A percentile compares a stretch with the other conserved stretches of the same genome.
These are phyloP conservation scores for Senna tora DNA, from an alignment of 306 rosid genomes.

Conservation along the genomic window DNA sequence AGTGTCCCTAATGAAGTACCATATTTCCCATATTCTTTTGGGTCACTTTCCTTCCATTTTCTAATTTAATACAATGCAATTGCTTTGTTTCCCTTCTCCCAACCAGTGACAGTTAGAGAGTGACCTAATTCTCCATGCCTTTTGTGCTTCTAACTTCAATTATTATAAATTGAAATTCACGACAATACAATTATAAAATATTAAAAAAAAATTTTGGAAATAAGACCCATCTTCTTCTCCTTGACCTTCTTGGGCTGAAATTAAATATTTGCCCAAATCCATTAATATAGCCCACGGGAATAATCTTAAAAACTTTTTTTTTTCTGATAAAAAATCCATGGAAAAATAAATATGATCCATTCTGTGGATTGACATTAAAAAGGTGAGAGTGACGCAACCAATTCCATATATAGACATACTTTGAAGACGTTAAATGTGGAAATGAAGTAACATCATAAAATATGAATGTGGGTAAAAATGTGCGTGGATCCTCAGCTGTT, in stretches of 20 bases:
- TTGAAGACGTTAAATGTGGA: constrained; percentile 20
- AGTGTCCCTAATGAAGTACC: constrained; percentile 24
- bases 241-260: constrained; percentile 22
- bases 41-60: constrained; percentile 43
- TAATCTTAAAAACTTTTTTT: neutral
- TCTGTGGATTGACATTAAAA: neutral
- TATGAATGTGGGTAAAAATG: neutral
- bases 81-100: constrained; percentile 43
- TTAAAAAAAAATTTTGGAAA: neutral
- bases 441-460: constrained; percentile 30
- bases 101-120: constrained; percentile 5
- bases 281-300: constrained; percentile 1
- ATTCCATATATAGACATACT: neutral
- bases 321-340: too few relatives aligned
- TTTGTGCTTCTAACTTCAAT: constrained; percentile 6
- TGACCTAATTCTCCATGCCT: constrained; percentile 24
- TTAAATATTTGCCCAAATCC: neutral
- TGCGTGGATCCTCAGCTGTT: too few relatives aligned
- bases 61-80: constrained; percentile 14
- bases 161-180: neutral
- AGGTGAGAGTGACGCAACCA: neutral
- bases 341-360: neutral
- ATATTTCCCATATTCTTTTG: constrained; percentile 30
- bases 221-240: neutral
- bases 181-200: too few relatives aligned